These are phyloP conservation scores for Sporothrix dimorphospora DNA, from an alignment of 2,329 filamentous ascomycete genomes.

Conservation along the genomic window DNA sequence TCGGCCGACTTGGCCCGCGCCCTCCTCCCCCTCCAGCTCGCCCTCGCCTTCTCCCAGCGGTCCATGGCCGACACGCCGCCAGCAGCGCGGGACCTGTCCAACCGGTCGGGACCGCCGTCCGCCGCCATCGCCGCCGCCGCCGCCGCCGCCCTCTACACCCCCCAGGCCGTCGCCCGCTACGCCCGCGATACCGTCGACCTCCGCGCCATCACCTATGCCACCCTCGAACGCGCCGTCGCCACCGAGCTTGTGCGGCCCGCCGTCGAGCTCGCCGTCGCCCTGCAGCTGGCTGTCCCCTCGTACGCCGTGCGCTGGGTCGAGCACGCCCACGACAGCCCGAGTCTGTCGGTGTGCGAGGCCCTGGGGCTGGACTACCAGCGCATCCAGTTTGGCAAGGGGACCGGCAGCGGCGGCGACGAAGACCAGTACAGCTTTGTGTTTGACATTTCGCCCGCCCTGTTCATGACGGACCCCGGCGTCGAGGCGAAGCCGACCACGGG, in stretches of 20 bases:
- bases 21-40: neutral
- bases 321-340: constrained; percentile 13
- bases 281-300: neutral
- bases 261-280: constrained; percentile 3
- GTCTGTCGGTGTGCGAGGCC: constrained; percentile 8
- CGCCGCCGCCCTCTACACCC: neutral
- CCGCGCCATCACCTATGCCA: neutral
- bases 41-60: neutral
- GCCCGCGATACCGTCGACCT: neutral
- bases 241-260: neutral
- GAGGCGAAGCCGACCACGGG: neutral
- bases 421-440: neutral
- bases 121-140: neutral
- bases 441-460: constrained; percentile 19
- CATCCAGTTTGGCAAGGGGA: neutral
- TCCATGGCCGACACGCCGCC: neutral
- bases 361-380: constrained; percentile 5
- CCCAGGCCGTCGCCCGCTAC: neutral
- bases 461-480: neutral
- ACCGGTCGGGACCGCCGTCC: too few relatives aligned
- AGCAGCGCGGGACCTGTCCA: neutral
- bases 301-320: constrained; percentile 2
- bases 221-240: neutral
- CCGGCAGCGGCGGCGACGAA: neutral
- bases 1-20: neutral